Evolutionary conservation across 2,329 filamentous ascomycete species (phyloP), one percentile per base, ranked within the genome.

Genomic region (Colletotrichum shisoi): DNA sequence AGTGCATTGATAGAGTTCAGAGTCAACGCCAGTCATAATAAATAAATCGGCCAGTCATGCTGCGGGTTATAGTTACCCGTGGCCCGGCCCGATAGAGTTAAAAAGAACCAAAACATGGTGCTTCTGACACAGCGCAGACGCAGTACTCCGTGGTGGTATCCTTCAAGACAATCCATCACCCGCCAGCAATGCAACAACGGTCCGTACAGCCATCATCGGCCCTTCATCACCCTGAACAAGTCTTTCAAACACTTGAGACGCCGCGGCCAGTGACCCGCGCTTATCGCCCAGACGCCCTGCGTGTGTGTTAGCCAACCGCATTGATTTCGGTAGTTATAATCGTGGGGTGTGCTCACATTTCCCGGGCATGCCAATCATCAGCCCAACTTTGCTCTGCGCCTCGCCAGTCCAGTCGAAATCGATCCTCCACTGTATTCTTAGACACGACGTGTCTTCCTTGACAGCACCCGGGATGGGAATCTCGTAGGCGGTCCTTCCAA

Each of bases 391-490:
- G 70, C 85, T 91, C 72, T 85, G 83, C 4, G 87, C 89, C 73
- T 92, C 90, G 6, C 90, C 90, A 0, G 89, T 89, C 89, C 89
- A 92, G 75, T 92, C 89, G 72, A 92, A 91, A 2, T 77, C 76
- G 49, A 91, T 87, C 53, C 76, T 79, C 90, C 90, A 92, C 63
- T 83, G 80, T 1, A 92, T 77, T 31, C 86, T 82, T 4, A 88
- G 62, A 12, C 80, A 74, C 2, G 83, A 79, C 11, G 78, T 68
- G 1, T 75, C 73, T 0, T 78, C 74, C 56, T 76, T 62, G 78
- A 71, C 69, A 57, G 72, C 59, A 71, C 63, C 71, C 34, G 82
- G 73, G 6, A 84, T 70, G 0, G 79, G 76, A 1, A 87, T 68
- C 40, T 84, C 81, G 15, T 83, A 79, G 31, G 77, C 76, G n/a